Conservation (phyloP, 768 basidiomycete genomes). For the Sarcodon aspratus region DNA sequence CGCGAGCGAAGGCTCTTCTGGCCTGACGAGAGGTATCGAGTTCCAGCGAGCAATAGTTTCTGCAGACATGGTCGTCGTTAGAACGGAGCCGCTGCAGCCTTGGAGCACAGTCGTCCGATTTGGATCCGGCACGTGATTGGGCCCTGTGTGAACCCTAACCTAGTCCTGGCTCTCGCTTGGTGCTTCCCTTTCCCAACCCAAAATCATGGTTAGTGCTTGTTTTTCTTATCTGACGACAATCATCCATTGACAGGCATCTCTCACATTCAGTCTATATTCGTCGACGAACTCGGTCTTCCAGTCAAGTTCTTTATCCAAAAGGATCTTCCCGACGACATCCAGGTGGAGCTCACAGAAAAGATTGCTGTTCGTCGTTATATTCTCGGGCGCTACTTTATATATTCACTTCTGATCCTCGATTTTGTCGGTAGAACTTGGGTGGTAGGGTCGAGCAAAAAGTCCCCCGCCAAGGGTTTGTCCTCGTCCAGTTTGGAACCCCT, state of each 20-base stretch:
- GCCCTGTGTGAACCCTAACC: background rate
- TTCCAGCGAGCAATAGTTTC: no score
- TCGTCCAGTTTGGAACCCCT: conserved; percentile 53
- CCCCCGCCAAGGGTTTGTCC: conserved; percentile 63
- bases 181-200: background rate
- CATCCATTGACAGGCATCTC: background rate
- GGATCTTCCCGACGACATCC: conserved; percentile 55
- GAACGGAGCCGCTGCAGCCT: no score
- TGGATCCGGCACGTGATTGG: no score
- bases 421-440: conserved; percentile 43
- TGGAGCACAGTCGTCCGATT: no score
- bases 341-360: conserved; percentile 62
- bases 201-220: background rate
- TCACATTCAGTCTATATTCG: conserved; percentile 50
- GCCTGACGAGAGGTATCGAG: no score
- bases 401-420: background rate
- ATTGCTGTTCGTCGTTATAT: conserved; percentile 39
- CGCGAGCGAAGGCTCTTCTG: no score
- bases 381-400: background rate
- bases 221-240: background rate
- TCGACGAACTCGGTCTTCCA: conserved; percentile 52
- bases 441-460: conserved; percentile 73
- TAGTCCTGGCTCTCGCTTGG: background rate
- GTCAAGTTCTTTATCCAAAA: conserved; percentile 83
- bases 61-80: no score